Conservation (phyloP, 1,139 yeast species). For the Taphrina sp. region DNA sequence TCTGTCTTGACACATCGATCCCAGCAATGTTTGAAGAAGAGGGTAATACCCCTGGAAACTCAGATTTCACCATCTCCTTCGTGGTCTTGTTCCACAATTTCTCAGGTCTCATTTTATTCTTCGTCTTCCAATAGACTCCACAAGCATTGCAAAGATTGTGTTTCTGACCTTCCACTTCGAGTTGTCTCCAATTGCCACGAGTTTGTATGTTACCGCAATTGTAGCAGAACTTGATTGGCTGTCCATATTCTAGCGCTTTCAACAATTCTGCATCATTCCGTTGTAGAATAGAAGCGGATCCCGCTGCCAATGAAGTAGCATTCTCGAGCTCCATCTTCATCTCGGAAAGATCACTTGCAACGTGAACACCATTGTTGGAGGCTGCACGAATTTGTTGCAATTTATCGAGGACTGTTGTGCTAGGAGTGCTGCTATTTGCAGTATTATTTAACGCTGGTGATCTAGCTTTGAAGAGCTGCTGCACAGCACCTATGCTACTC, state of each 20-base stretch:
- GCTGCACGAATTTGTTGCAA: neutral
- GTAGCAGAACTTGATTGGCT: constrained; percentile 16
- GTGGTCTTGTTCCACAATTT: constrained; percentile 40
- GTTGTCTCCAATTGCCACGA: constrained; percentile 22
- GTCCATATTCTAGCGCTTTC: constrained; percentile 16
- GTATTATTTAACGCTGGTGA: neutral
- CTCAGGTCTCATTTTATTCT: constrained; percentile 43
- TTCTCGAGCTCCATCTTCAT: neutral
- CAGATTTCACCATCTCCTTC: neutral
- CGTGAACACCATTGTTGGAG: neutral
- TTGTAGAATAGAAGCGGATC: neutral
- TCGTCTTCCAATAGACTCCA: constrained; percentile 44
- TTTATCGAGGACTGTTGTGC: neutral
- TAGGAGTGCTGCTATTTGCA: neutral
- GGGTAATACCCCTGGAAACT: neutral
- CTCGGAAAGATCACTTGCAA: too few relatives aligned
- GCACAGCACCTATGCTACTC: constrained; percentile 16
- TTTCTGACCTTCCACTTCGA: constrained; percentile 10
- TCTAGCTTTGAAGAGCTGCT: constrained; percentile 18
- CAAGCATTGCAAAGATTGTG: constrained; percentile 45
- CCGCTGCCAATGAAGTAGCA: neutral
- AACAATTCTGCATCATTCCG: constrained; percentile 15
- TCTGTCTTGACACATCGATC: neutral
- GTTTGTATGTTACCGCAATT: constrained; percentile 27
- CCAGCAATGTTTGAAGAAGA: neutral